A percentile compares a stretch with the other conserved stretches of the same genome.
Conservation (phyloP, 176 grass and related monocot species). For the Alopecurus myosuroides region DNA sequence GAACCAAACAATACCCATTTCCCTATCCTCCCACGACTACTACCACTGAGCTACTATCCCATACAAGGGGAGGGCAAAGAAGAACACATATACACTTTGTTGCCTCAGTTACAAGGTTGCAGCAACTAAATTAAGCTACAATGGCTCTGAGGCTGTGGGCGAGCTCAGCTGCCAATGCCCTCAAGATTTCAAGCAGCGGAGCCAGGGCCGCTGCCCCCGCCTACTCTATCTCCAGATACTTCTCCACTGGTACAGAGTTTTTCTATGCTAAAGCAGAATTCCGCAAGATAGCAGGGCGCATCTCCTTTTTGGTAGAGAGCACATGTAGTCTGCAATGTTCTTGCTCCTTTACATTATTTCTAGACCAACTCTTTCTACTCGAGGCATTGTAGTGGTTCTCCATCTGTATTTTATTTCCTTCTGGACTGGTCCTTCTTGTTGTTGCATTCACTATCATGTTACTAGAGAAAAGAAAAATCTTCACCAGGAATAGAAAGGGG, state of each 20-base stretch:
- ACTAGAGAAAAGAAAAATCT: no score
- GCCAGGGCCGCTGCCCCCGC: slow-evolving; percentile 27
- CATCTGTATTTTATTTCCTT: background rate
- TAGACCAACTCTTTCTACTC: background rate
- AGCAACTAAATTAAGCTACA: background rate
- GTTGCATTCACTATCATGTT: background rate
- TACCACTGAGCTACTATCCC: background rate
- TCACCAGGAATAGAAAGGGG: background rate
- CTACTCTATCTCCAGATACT: slow-evolving; percentile 54
- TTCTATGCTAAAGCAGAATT: slow-evolving; percentile 30
- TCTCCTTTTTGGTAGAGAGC: slow-evolving; percentile 4
- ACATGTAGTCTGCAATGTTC: background rate
- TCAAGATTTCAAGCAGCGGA: slow-evolving; percentile 42
- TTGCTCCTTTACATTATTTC: background rate
- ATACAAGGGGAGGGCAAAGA: background rate
- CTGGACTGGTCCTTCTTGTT: background rate
- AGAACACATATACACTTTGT: background rate
- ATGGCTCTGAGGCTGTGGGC: slow-evolving; percentile 60
- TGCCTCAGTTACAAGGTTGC: background rate
- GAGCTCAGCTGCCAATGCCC: slow-evolving; percentile 59
- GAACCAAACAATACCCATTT: slow-evolving; percentile 19
- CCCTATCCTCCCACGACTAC: slow-evolving; percentile 19
- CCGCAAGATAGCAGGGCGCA: background rate
- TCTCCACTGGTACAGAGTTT: slow-evolving; percentile 42
- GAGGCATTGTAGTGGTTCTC: background rate